Evolutionary conservation across 1,139 yeast species (phyloP).

Genomic region (Candida buenavistaensis): DNA sequence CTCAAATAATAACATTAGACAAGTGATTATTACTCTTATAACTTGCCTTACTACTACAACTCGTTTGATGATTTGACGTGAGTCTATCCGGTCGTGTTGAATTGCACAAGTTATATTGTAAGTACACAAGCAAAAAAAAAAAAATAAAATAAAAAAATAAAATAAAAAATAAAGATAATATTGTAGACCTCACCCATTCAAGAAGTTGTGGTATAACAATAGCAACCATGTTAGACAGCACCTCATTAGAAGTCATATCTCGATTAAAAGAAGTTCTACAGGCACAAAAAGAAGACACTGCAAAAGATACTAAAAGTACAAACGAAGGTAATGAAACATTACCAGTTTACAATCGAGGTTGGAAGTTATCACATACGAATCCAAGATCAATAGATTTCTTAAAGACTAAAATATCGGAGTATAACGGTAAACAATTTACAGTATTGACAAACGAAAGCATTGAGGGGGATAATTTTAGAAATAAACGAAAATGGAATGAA

Average conservation of each 20-base stretch:
- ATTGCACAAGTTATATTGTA: too few species aligned
- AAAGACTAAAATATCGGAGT: conserved; percentile 40
- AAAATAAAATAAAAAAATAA: not conserved
- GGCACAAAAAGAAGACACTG: conserved; percentile 12
- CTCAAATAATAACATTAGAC: too few species aligned
- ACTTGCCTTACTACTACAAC: too few species aligned
- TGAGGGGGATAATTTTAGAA: conserved; percentile 26
- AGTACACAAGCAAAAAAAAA: not conserved
- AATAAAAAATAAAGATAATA: not conserved
- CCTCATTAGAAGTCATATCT: conserved; percentile 40
- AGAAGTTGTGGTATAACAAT: too few species aligned
- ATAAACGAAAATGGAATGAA: conserved; percentile 38
- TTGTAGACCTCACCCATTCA: not conserved
- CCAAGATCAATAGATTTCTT: conserved; percentile 23
- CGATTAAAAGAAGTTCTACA: conserved; percentile 41
- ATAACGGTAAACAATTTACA: conserved; percentile 40
- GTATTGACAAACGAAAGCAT: conserved; percentile 40
- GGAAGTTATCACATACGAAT: conserved; percentile 22
- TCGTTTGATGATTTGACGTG: too few species aligned
- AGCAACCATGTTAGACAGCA: conserved; percentile 36
- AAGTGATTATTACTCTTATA: too few species aligned
- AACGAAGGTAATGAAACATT: conserved; percentile 12
- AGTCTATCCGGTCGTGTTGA: too few species aligned
- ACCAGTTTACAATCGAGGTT: conserved; percentile 37
- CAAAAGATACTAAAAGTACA: conserved; percentile 7